These are phyloP conservation scores for Blastomyces percursus DNA, from an alignment of 2,329 filamentous ascomycete genomes.

Conservation along the genomic window DNA sequence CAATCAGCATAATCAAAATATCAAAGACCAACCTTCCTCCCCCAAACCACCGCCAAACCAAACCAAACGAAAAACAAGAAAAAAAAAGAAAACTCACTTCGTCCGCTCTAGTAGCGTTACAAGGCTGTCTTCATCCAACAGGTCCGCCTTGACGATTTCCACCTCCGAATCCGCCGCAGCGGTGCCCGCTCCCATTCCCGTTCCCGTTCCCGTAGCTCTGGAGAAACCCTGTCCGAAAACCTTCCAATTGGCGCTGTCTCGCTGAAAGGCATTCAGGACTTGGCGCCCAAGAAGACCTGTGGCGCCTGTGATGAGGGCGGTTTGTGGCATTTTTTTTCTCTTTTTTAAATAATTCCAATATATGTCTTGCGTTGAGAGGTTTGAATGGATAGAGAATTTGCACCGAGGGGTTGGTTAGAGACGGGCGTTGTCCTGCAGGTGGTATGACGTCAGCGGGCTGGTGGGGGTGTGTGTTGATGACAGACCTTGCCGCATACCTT, in stretches of 20 bases:
- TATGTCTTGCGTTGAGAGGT: background rate
- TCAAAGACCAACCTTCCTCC: too few species aligned
- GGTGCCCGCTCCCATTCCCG: slow-evolving; percentile 53
- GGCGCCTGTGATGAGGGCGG: slow-evolving; percentile 69
- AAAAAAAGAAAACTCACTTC: slow-evolving; percentile 33
- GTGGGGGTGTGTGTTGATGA: too few species aligned
- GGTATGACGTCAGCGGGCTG: too few species aligned
- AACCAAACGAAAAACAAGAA: background rate
- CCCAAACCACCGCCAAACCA: too few species aligned
- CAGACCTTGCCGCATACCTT: too few species aligned
- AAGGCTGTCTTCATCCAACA: slow-evolving; percentile 38
- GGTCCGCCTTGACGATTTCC: slow-evolving; percentile 49
- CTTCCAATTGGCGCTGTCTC: slow-evolving; percentile 51
- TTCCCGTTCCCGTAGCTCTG: slow-evolving; percentile 32
- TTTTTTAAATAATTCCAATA: background rate
- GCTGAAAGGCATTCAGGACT: slow-evolving; percentile 57
- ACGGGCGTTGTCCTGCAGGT: too few species aligned
- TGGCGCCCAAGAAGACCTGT: slow-evolving; percentile 75
- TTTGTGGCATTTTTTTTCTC: slow-evolving; percentile 31
- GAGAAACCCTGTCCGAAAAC: slow-evolving; percentile 63
- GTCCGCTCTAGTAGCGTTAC: slow-evolving; percentile 40
- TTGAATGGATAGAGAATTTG: too few species aligned
- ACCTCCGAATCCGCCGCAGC: slow-evolving; percentile 23
- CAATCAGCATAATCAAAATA: too few species aligned
- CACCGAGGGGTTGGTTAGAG: too few species aligned